Evolutionary conservation across 805 yeast species (phyloP), one percentile per base, ranked within the genome.

Genomic region (Peterozyma toletana): DNA sequence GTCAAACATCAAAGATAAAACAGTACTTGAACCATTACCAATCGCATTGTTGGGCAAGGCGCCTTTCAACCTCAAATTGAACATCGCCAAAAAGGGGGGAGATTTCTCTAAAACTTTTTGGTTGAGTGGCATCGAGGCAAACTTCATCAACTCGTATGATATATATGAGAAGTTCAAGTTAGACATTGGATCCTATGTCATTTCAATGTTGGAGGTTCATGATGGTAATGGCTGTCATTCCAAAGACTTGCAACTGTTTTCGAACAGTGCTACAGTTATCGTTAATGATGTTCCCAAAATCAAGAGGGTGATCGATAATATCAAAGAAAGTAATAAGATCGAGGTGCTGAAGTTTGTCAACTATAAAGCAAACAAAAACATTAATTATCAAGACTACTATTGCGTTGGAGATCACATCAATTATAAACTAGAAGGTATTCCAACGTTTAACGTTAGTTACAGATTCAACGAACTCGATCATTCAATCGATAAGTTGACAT

Each of bases 341-440:
- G 43, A 33, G 16, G 9, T 27, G 2, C 16, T 6, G 11, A 31
- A 13, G 2, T 46, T 39, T 2, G 47, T 46, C 11, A 35, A 40
- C 30, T 35, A 48, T 7, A 55, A 53, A 38, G 39, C 40, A 3
- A 40, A 44, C 33, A 44, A 40, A 30, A 38, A 35, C 9, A 18
- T 39, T 13, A 34, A 34, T 7, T 44, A 44, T 17, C 37, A 37
- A 15, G 47, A 40, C 2, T 75, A 83, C 53, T 83, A 80, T 55
- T 93, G 99, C 73, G 96, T 91, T 27, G 99, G 99, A 10, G 98
- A 91, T 49, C 83, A 85, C 48, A 77, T 93, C 21, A 71, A 83
- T 1, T 86, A 86, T 57, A 75, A 82, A 48, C 62, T 91, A 49
- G 75, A 76, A 13, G 98, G 98, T 2, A 67, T 76, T 3, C 77